These are phyloP conservation scores for Neopestalotiopsis rosae DNA, from an alignment of 2,329 filamentous ascomycete species.

Conservation along the genomic window DNA sequence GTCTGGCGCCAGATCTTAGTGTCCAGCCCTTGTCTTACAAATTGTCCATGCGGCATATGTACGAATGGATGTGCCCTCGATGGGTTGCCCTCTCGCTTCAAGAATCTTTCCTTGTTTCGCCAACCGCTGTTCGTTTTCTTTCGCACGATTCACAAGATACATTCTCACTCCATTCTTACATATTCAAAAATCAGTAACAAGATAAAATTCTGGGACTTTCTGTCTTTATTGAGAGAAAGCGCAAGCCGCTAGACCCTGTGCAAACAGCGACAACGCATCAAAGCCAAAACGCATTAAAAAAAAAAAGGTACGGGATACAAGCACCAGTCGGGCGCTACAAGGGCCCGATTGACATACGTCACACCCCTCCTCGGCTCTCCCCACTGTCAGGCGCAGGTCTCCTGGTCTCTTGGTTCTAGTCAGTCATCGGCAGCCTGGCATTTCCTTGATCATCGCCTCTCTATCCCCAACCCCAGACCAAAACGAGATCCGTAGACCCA, in stretches of 20 bases:
- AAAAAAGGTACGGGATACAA: not conserved
- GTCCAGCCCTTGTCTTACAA: not conserved
- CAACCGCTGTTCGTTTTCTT: not conserved
- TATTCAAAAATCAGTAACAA: not conserved
- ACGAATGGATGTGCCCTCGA: not conserved
- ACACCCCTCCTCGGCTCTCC: not conserved
- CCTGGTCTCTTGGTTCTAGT: not conserved
- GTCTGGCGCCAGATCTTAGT: not conserved
- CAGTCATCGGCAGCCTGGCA: not conserved
- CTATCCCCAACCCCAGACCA: not conserved
- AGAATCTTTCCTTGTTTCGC: slow-evolving; percentile 1
- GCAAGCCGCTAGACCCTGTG: not conserved
- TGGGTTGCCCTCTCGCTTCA: not conserved
- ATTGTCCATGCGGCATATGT: not conserved
- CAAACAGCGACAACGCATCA: not conserved
- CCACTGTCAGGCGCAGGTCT: not conserved
- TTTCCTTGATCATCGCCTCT: not conserved
- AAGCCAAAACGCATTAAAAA: not conserved
- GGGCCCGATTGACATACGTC: not conserved
- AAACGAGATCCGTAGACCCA: not conserved
- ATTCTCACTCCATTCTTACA: not conserved
- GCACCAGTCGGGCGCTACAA: not conserved
- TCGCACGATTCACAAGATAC: not conserved
- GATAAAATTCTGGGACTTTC: not conserved
- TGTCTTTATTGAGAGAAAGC: not conserved